Conservation (phyloP, 371 early-diverging fungal genomes). For the Blastocladiella emersonii region DNA sequence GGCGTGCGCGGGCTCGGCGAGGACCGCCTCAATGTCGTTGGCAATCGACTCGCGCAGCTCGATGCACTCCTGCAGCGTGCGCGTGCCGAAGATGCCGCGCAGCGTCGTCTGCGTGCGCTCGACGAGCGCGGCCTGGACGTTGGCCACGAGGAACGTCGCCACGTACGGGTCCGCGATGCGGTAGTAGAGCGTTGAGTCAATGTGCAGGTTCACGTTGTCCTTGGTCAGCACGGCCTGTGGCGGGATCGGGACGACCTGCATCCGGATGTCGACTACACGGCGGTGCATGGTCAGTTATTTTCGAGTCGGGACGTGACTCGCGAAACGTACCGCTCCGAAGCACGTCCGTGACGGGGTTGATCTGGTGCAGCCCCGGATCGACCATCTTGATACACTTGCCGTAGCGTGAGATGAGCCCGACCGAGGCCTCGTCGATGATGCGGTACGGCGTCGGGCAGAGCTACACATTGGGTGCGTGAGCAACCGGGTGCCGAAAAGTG, state of each 20-base stretch:
- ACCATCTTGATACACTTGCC: slow-evolving; percentile 57
- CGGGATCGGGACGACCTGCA: slow-evolving; percentile 58
- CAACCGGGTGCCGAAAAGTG: too few species aligned
- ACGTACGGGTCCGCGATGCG: slow-evolving; percentile 24
- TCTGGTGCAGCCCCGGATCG: slow-evolving; percentile 30
- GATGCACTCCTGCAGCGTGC: slow-evolving; percentile 52
- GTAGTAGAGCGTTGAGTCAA: slow-evolving; percentile 82
- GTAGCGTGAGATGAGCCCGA: slow-evolving; percentile 63
- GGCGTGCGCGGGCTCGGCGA: neutral
- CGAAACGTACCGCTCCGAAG: slow-evolving; percentile 15
- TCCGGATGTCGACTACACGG: slow-evolving; percentile 46
- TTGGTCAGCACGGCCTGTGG: slow-evolving; percentile 75
- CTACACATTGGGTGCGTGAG: too few species aligned
- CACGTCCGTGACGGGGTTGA: slow-evolving; percentile 61
- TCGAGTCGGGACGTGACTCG: too few species aligned
- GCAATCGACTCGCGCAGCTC: slow-evolving; percentile 46
- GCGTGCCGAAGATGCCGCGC: slow-evolving; percentile 23
- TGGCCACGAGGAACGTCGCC: slow-evolving; percentile 53
- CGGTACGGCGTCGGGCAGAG: slow-evolving; percentile 69
- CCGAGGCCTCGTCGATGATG: slow-evolving; percentile 39
- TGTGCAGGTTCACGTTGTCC: slow-evolving; percentile 64
- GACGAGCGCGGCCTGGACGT: slow-evolving; percentile 56
- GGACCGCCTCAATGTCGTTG: neutral
- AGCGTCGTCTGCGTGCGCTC: slow-evolving; percentile 43
- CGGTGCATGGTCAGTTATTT: neutral